Evolutionary conservation across 2,329 filamentous ascomycete species (phyloP), one percentile per base, ranked within the genome.

Genomic region (Xenoacremonium recifei): DNA sequence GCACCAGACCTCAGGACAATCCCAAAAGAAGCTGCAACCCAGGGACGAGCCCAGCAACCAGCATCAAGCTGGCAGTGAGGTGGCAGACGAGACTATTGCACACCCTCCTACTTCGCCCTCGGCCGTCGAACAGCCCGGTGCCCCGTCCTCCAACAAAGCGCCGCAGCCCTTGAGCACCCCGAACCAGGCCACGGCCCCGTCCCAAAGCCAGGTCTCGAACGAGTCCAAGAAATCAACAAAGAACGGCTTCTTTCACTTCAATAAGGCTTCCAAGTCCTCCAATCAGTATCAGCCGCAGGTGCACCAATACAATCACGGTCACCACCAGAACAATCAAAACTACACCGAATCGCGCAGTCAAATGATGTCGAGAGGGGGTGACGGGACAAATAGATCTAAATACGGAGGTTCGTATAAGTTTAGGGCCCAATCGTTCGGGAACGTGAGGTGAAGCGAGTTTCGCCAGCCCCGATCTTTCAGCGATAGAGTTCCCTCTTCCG

Each of bases 211-310:
- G 18, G 41, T 50, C 17, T 57, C 62, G 43, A 56, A 62, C 50
- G 69, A 67, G 54, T 66, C 62, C 50, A 66, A 63, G 39, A 73
- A 70, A 51, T 50, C 65, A n/a, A 65, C 69, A 44, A 75, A 72
- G 55, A 68, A 69, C 54, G 69, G 70, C 50, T 76, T 77, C 60
- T 75, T 76, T 54, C 69, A 73, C 57, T 76, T 77, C 59, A 68
- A 65, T 48, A 77, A 76, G 53, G 59, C 59, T 17, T 62, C 67
- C 67, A 73, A 69, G 50, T 61, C 69, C 38, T 63, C 65, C 35
- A 71, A 68, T 39, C 59, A 62, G 34, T 49, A 53, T 36, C 57
- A 53, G 36, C 30, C 53, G 37, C 42, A 58, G 50, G 44, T 40
- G 39, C 51, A 37, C 32, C 23, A 27, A 27, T 40, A n/a, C 45